Evolutionary conservation across 306 rosid species (phyloP).

Genomic region (Castanopsis chinensis): DNA sequence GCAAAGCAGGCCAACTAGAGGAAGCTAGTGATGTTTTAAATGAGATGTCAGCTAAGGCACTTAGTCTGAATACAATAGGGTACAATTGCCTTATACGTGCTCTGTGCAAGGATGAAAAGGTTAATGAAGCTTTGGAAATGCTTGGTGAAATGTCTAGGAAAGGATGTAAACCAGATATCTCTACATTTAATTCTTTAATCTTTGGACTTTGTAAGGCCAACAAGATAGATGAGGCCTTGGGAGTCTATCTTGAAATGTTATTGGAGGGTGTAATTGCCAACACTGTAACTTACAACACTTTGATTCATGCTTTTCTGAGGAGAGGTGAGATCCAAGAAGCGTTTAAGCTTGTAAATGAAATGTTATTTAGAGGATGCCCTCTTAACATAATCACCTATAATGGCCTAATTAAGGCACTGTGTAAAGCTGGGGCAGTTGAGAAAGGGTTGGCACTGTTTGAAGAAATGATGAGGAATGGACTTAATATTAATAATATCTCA

Average conservation of each 20-base stretch:
- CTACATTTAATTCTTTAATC: conserved; percentile 76
- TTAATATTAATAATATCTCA: conserved; percentile 46
- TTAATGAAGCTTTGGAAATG: conserved; percentile 58
- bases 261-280: conserved; percentile 82
- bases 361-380: conserved; percentile 76
- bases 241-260: conserved; percentile 68
- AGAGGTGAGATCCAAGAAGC: conserved; percentile 62
- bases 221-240: conserved; percentile 65
- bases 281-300: conserved; percentile 81
- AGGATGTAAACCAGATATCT: conserved; percentile 83
- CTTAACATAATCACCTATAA: conserved; percentile 77
- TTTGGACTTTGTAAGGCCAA: conserved; percentile 64
- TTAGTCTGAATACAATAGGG: conserved; percentile 64
- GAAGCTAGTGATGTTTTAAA: conserved; percentile 60
- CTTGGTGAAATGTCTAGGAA: conserved; percentile 57
- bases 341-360: conserved; percentile 72
- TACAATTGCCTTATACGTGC: conserved; percentile 75
- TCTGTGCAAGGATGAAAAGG: conserved; percentile 56
- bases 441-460: conserved; percentile 65
- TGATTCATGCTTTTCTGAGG: conserved; percentile 64
- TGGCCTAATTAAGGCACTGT: conserved; percentile 74
- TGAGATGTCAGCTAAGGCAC: conserved; percentile 67
- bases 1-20: conserved; percentile 64
- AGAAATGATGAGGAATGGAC: conserved; percentile 76
- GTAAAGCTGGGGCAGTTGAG: conserved; percentile 69